Evolutionary conservation across 2,329 filamentous ascomycete genomes (phyloP), one percentile per base, ranked within the genome.

Genomic region (Epichloe typhina): DNA sequence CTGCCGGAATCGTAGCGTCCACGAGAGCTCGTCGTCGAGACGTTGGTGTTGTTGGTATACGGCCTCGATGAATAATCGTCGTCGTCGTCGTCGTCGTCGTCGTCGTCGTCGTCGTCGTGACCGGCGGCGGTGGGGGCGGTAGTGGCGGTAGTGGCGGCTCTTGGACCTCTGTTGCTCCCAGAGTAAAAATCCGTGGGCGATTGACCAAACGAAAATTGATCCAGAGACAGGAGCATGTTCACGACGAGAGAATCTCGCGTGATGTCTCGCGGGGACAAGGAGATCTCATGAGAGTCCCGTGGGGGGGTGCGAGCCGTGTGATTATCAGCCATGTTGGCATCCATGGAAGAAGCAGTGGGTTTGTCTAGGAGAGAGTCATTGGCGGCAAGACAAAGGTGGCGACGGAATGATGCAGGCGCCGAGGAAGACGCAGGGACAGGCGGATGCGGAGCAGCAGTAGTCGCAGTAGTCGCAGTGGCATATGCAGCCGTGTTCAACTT

Each of bases 171-270:
- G 50, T 49, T 53, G 50, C 23, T 47, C 43, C 49, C 44, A 37
- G 43, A 47, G 46, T 47, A 46, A 39, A 19, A 19, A 6, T 37
- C 41, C 2, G 48, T 41, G 56, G 50, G 56, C 43, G 69, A 62
- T 57, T 76, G 72, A 43, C 67, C 73, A 58, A 79, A 74, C 40
- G 80, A 83, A 62, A 91, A 82, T 66, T 91, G 86, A 68, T 95
- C 91, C 56, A 98, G 82, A 40, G 90, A 95, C 57, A 93, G 75
- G 54, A 97, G 81, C 84, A 98, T 93, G 67, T 96, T 95, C 67
- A 93, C 86, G 53, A 98, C 88, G 58, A 98, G 82, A 37, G 90
- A 96, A 63, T 95, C 88, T 58, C 91, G 82, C 40, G 86, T 88
- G 55, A 87, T 81, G 64, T 87, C 80, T 54, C 83, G 76, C 46